A percentile compares a stretch with the other conserved stretches of the same genome.
phyloP scores from a whole-genome alignment of 768 basidiomycete species.

The Tulasnella sp. region DNA sequence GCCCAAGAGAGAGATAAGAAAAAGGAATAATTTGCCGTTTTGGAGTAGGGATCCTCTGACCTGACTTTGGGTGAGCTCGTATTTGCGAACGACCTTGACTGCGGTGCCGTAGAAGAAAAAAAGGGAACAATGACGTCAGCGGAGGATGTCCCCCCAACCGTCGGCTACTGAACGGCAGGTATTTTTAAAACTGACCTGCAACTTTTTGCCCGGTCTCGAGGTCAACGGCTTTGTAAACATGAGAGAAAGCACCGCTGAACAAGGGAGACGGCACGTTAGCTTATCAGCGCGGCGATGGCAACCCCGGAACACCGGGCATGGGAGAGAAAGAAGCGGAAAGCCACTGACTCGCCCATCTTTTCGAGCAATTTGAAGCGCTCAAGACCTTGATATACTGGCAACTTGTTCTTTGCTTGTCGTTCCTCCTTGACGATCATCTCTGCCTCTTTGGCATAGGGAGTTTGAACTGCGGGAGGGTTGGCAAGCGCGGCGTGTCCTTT shows the following conservation, averaged over 20 bases:
- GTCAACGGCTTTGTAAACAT: conserved; percentile 91
- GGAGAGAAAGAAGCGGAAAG: conserved; percentile 23
- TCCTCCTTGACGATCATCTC: conserved; percentile 74
- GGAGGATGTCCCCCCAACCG: not conserved
- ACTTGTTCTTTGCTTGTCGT: conserved; percentile 62
- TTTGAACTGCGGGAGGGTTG: conserved; percentile 32
- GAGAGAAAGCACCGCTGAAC: conserved; percentile 90
- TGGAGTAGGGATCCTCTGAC: conserved; percentile 48
- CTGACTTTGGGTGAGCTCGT: conserved; percentile 85
- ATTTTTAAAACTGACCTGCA: conserved; percentile 57
- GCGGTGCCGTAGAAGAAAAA: conserved; percentile 25
- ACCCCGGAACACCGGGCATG: not conserved
- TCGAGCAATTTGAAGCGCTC: conserved; percentile 71
- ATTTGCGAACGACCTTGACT: conserved; percentile 96
- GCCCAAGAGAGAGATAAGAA: conserved; percentile 24
- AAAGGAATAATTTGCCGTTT: not conserved
- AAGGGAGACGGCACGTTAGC: conserved; percentile 28
- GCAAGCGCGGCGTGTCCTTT: conserved; percentile 11
- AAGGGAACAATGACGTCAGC: conserved; percentile 1
- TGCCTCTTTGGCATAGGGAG: conserved; percentile 36
- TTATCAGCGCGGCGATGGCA: not conserved
- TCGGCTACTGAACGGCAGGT: not conserved
- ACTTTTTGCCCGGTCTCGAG: conserved; percentile 68
- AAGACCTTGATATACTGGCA: conserved; percentile 83
- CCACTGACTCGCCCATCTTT: conserved; percentile 90